These are phyloP conservation scores for Beauveria sp. DNA, from an alignment of 2,329 filamentous ascomycete species.

Conservation along the genomic window DNA sequence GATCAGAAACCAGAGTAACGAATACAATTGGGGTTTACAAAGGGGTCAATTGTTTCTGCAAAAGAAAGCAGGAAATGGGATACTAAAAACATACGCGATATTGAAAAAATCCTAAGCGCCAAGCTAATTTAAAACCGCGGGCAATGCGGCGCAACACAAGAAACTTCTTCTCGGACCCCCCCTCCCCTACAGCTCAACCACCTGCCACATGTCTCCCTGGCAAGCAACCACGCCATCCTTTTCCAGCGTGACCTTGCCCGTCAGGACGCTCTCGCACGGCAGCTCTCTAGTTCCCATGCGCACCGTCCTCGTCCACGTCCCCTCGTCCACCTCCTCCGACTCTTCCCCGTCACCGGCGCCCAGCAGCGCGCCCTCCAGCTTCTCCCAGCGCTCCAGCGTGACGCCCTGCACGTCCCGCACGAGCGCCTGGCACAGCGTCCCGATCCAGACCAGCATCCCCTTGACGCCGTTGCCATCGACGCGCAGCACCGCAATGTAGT, in stretches of 20 bases:
- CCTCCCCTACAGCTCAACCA: conserved; percentile 22
- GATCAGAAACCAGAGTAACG: background rate
- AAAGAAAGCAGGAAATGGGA: background rate
- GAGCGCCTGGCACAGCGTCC: conserved; percentile 49
- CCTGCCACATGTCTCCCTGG: conserved; percentile 24
- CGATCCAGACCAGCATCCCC: conserved; percentile 48
- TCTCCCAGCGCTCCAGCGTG: conserved; percentile 50
- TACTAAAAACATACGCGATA: background rate
- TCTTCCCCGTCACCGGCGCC: background rate
- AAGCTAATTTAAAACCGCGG: background rate
- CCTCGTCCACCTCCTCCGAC: background rate
- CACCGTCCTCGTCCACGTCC: conserved; percentile 29
- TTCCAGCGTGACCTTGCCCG: conserved; percentile 11
- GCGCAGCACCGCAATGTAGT: conserved; percentile 32
- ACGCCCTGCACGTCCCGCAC: conserved; percentile 35
- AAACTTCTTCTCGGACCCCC: no score
- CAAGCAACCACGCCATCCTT: conserved; percentile 17
- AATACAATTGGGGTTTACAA: background rate
- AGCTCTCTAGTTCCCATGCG: conserved; percentile 26
- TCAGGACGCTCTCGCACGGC: conserved; percentile 25
- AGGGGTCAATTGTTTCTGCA: background rate
- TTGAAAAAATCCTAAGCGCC: background rate
- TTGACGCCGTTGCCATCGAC: conserved; percentile 28
- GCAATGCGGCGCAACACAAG: background rate
- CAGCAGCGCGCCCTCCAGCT: conserved; percentile 11